A percentile compares a stretch with the other conserved stretches of the same genome.
These are phyloP conservation scores for Claviceps quebecensis DNA, from an alignment of 2,329 filamentous ascomycete species.

Conservation along the genomic window DNA sequence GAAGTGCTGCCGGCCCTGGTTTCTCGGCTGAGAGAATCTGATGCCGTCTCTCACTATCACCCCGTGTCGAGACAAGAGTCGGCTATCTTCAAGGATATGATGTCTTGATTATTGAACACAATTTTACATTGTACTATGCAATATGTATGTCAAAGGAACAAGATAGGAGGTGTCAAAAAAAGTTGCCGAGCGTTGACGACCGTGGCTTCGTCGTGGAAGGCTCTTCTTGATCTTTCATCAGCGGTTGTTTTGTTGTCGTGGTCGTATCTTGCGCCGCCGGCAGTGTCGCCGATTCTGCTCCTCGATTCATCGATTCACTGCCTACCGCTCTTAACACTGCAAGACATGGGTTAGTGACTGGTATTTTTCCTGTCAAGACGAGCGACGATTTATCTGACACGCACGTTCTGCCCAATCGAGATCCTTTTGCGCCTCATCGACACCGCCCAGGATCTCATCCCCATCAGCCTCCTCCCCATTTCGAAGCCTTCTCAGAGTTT, in stretches of 20 bases:
- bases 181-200: conserved; percentile 27
- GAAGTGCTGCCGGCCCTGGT: conserved; percentile 43
- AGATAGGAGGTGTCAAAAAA: conserved; percentile 29
- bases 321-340: conserved; percentile 54
- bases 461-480: conserved; percentile 72
- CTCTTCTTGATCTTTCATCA: conserved; percentile 8
- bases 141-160: conserved; percentile 3
- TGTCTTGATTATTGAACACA: conserved; percentile 30
- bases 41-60: neutral
- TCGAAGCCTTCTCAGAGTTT: conserved; percentile 58
- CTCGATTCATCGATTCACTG: conserved; percentile 30
- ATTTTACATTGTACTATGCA: conserved; percentile 7
- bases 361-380: too few species aligned
- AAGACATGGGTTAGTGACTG: conserved; percentile 5
- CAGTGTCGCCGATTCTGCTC: conserved; percentile 8
- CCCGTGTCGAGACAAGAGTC: conserved; percentile 1
- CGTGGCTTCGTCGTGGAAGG: conserved; percentile 13
- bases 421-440: conserved; percentile 61
- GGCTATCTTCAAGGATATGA: conserved; percentile 42
- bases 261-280: neutral
- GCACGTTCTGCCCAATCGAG: conserved; percentile 76
- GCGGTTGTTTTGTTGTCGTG: conserved; percentile 1
- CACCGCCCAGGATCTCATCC: conserved; percentile 57
- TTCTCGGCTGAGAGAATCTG: conserved; percentile 27
- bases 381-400: conserved; percentile 10